Evolutionary conservation across 1,284 basidiomycete species (phyloP).

Genomic region (Violaceomyces palustris): DNA sequence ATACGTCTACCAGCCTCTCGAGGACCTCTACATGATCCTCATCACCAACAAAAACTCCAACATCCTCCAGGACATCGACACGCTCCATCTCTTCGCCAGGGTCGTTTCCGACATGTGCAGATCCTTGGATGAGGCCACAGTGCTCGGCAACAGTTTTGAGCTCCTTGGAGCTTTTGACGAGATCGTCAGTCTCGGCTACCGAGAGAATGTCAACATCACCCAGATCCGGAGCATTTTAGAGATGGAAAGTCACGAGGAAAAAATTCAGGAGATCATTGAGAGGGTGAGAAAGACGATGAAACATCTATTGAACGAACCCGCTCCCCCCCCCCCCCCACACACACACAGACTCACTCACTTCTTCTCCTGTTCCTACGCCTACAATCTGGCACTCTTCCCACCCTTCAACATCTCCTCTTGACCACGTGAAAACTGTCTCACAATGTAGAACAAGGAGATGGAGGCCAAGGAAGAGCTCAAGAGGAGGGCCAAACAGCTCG

Average conservation of each 20-base stretch:
- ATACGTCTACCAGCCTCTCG: constrained; percentile 96
- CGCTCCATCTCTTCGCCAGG: constrained; percentile 85
- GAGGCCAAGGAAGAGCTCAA: constrained; percentile 99
- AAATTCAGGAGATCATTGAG: constrained; percentile 98
- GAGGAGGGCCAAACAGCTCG: constrained; percentile 92
- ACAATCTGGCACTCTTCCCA: no score
- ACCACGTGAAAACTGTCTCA: no score
- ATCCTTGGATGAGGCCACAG: constrained; percentile 81
- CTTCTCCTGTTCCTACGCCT: no score
- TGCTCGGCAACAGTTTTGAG: constrained; percentile 87
- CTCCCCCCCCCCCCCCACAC: no score
- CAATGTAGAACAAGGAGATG: constrained; percentile 84
- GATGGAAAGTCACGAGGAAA: constrained; percentile 99
- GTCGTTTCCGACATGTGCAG: constrained; percentile 78
- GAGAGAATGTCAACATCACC: constrained; percentile 85
- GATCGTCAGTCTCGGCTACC: constrained; percentile 86
- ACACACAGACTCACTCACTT: no score
- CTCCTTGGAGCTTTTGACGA: constrained; percentile 94
- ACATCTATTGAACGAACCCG: no score
- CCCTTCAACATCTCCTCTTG: no score
- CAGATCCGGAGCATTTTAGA: constrained; percentile 89
- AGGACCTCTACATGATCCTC: constrained; percentile 94
- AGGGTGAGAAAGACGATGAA: constrained; percentile 59
- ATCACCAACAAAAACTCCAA: constrained; percentile 98
- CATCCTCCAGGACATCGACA: constrained; percentile 96